Base-by-base conservation (phyloP, 768 basidiomycete species). In the Pholiota microspora region DNA sequence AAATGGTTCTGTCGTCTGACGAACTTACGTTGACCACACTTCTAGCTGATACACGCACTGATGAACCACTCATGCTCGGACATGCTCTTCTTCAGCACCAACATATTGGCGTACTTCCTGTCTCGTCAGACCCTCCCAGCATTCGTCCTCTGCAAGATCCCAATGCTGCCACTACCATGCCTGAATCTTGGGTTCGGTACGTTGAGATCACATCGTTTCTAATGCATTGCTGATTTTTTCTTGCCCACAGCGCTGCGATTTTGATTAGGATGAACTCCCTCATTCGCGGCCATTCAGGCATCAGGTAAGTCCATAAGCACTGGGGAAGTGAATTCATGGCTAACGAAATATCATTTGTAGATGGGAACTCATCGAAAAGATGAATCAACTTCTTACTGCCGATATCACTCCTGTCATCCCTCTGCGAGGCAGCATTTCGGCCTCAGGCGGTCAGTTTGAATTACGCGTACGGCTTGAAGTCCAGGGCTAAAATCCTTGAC, bases 231-330 rank as follows among this genome's bases (percentile, higher is more conserved):
- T 16, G 29, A 58, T 73, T 73, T 68, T 4, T 27, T 21, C 31
- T 45, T 12, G 70, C 71, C 10, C 7, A n/a, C 27, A 84, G 86
- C 24, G 89, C 85, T 32, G 88, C 89, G 0, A 90, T 92, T 60
- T 68, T 89, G 23, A 78, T 92, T 58, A 83, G 90, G 58, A 85
- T 88, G 80, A 92, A 92, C 67, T 89, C 88, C 0, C 79, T 92
- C 48, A 84, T 89, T 61, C 83, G 89, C 35, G 89, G 88, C 0
- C 89, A 92, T 68, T 90, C 88, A 23, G 89, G 86, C 36, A 81
- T 91, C n/a, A 79, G 86, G 68, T 76, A 12, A 51, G 70, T 58
- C 9, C 16, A 16, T 21, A 23, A 42, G 40, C 40, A 21, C 18
- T 16, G 18, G 12, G 29, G n/a, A 8, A n/a, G n/a, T 31, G 10